phyloP scores from a whole-genome alignment of 108 stramenopile genomes.

The Pseudonitzschia delicatissima region DNA sequence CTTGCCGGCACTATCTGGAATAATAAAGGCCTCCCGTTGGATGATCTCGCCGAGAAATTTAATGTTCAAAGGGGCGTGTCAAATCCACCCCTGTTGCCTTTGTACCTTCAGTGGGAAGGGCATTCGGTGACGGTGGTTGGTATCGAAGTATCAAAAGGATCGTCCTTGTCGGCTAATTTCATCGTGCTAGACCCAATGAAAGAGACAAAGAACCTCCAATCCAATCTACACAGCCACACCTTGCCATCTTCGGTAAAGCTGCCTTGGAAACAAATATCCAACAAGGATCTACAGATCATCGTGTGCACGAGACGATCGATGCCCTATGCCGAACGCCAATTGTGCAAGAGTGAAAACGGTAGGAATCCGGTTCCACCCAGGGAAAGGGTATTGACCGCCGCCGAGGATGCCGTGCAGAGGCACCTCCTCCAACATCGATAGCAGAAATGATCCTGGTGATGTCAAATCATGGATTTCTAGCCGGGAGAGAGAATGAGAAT shows the following conservation, averaged over 20 bases:
- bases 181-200: slow-evolving; percentile 66
- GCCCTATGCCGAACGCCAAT: background rate
- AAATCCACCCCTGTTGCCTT: slow-evolving; percentile 18
- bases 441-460: no score
- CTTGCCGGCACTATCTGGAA: no score
- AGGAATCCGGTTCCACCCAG: background rate
- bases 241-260: background rate
- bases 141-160: slow-evolving; percentile 21
- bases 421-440: no score
- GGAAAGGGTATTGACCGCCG: slow-evolving; percentile 9
- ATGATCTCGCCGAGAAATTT: background rate
- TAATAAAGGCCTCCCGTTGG: background rate
- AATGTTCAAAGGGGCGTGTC: background rate
- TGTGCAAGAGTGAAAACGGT: background rate
- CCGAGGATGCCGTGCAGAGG: background rate
- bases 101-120: slow-evolving; percentile 86
- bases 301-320: background rate
- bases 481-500: no score
- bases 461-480: no score
- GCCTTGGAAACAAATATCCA: background rate
- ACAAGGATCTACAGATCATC: slow-evolving; percentile 16
- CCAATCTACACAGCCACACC: background rate
- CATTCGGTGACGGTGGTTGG: slow-evolving; percentile 84
- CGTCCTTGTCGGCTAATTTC: slow-evolving; percentile 21
- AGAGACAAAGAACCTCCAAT: background rate